phyloP scores from a whole-genome alignment of 495 filamentous ascomycete species.

The Barbatosphaeria neglecta region DNA sequence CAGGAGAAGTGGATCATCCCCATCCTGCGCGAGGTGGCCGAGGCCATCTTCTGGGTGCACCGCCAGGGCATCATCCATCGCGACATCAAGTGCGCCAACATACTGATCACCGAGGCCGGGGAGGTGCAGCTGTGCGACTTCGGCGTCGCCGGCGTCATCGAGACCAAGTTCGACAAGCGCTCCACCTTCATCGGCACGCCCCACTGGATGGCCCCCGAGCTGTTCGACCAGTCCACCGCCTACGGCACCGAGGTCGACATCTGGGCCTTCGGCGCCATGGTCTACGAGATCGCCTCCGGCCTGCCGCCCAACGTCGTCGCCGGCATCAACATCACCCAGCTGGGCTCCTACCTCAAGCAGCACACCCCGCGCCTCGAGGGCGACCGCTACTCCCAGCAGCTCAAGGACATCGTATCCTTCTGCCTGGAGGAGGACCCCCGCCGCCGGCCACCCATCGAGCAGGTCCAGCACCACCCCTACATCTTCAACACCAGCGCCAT shows the following conservation, averaged over 20 bases:
- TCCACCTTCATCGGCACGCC: conserved; percentile 90
- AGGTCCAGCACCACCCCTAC: conserved; percentile 53
- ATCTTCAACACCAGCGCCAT: conserved; percentile 49
- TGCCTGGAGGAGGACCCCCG: conserved; percentile 65
- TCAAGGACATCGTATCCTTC: conserved; percentile 69
- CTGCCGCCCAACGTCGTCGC: conserved; percentile 57
- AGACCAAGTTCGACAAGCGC: conserved; percentile 72
- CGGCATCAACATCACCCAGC: conserved; percentile 34
- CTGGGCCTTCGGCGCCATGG: conserved; percentile 87
- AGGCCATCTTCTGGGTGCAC: conserved; percentile 78
- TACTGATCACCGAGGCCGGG: conserved; percentile 81
- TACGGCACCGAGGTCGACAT: conserved; percentile 73
- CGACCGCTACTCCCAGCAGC: conserved; percentile 59
- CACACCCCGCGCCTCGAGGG: conserved; percentile 61
- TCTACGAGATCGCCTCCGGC: conserved; percentile 86
- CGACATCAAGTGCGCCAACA: conserved; percentile 92
- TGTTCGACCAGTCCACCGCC: conserved; percentile 45
- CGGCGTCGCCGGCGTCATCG: conserved; percentile 80
- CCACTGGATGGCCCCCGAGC: conserved; percentile 94
- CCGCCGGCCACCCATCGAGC: conserved; percentile 58
- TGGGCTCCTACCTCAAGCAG: conserved; percentile 51
- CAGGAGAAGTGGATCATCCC: conserved; percentile 86
- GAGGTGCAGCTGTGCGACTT: conserved; percentile 89
- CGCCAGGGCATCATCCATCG: conserved; percentile 88
- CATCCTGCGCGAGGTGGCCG: conserved; percentile 76